Evolutionary conservation across 257 asterid species (phyloP), one percentile per base, ranked within the genome.

Genomic region (Salvia miltiorrhiza): DNA sequence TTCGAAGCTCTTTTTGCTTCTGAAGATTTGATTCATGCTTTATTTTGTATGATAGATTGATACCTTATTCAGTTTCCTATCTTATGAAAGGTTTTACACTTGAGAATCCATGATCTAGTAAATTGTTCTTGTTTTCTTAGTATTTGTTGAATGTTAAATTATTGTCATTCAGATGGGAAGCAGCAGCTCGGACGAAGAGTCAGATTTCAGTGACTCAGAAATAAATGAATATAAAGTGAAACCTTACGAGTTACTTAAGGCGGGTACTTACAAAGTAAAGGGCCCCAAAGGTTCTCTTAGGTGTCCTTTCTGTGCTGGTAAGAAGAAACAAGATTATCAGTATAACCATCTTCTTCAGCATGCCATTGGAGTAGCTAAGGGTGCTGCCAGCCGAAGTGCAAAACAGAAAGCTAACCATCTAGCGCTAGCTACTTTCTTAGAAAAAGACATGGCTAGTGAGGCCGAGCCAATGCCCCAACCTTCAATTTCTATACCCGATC

Each of bases 241-340:
- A 76, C 99, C 99, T 1, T 86, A 83, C 24, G 81, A 81, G 77
- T 85, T 83, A 21, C 78, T 91, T 71, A 85, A 65, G 84, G 71
- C 81, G 2, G 96, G 97, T n/a, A 82, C 81, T 7, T 82, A 76
- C 74, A 87, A 81, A 77, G 93, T 94, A 11, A 90, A 83, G 82
- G 91, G 92, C 20, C 91, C 96, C 21, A 90, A 94, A 63, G 89
- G 95, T 54, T 48, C 83, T 75, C 83, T 94, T 45, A 83, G 96
- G 59, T 94, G 99, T 74, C 99, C 99, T 40, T 94, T 90, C 52
- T 94, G 97, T 73, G 96, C 96, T 30, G 97, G 96, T 12, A 91
- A 89, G 85, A 94, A 91, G 81, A 94, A 94, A 59, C 99, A 94
- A 45, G 97, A 85, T 75, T 94, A 89, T 74, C 84, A 83, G 85